Evolutionary conservation across 495 filamentous ascomycete genomes (phyloP), one percentile per base, ranked within the genome.

Genomic region (Penicillium macrosclerotiorum): DNA sequence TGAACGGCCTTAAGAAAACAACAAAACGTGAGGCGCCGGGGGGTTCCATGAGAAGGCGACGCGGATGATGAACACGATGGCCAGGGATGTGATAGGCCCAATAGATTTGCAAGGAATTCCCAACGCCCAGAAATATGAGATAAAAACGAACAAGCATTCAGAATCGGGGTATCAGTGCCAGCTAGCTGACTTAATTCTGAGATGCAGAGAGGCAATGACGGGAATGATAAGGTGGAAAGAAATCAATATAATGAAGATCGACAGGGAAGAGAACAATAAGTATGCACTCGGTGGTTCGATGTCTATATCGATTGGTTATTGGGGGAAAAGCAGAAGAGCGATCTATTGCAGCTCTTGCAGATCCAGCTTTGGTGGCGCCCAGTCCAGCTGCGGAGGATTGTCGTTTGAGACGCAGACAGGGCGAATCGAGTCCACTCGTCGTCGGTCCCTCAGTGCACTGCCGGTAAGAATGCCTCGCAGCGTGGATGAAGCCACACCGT

Each of bases 341-440:
- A 42, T 34, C 38, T 65, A 68, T n/a, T 56, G 59, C 24, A 72
- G 50, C 33, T 68, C 58, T 27, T 55, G 58, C 40, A 73, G 45
- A 39, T 73, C 67, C 34, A 73, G 49, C 35, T 69, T 63, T 11
- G 71, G 71, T 9, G 71, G 71, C 22, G 63, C 43, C 71, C 71
- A 74, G 50, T 72, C 61, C 46, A 75, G 51, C 30, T 54, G 64
- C 14, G 71, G 71, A 7, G 71, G 64, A 17, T 62, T 59, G 25
- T 71, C 66, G 23, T 44, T 51, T 14, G 60, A 56, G 12, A 70
- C 60, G 24, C 56, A 71, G 2, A 71, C 57, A 20, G 59, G 51
- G n/a, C 57, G 65, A 52, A 64, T 54, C 8, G 51, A 54, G 24
- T 67, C 68, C 35, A 64, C 55, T 16, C 49, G 62, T 11, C 55